Evolutionary conservation across 23 red algal genomes (phyloP), one percentile per base, ranked within the genome.

Genomic region (Cyanidioschyzon merolae): DNA sequence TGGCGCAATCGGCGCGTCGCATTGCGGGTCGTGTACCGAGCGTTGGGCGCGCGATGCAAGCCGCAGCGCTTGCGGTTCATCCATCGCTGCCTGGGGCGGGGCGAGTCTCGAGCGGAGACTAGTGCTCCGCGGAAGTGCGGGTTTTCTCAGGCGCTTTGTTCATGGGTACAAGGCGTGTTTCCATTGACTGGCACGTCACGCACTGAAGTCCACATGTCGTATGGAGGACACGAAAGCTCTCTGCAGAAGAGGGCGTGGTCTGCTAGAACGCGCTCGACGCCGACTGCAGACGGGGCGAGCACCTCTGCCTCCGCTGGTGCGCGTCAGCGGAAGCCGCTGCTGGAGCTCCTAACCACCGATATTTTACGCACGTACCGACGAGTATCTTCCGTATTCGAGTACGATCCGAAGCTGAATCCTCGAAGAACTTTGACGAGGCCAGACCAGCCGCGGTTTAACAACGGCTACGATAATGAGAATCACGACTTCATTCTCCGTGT

Each of bases 401-500:
- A 71, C 29, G 63, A 71, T 35, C n/a, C 32, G 16, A 27, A 3
- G 29, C 63, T 32, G 29, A 71, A 71, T 32, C 63, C 63, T 3
- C 63, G 63, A 35, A 25, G 63, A 35, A 71, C 63, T 7, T 71
- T 71, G 29, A 71, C 63, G 63, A 25, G 63, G 32, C 63, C 63
- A 7, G 63, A 71, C 7, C n/a, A 71, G 63, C 63, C 63, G 29
- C 63, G 63, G 3, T 35, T 17, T 35, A 71, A 71, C 63, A 7
- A 71, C 16, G 63, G 63, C 63, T 71, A 71, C 29, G 63, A 71
- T 35, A 71, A 95, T 36, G 80, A 83, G 77, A 95, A 88, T 82
- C 74, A 51, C 3, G 90, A 95, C 71, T 95, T 86, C 79, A 86
- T 89, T 57, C 85, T 95, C 54, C 82, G 83, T 50, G 83, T 86